Conservation (phyloP, 2,329 filamentous ascomycete genomes). For the Exophiala calicioides region DNA sequence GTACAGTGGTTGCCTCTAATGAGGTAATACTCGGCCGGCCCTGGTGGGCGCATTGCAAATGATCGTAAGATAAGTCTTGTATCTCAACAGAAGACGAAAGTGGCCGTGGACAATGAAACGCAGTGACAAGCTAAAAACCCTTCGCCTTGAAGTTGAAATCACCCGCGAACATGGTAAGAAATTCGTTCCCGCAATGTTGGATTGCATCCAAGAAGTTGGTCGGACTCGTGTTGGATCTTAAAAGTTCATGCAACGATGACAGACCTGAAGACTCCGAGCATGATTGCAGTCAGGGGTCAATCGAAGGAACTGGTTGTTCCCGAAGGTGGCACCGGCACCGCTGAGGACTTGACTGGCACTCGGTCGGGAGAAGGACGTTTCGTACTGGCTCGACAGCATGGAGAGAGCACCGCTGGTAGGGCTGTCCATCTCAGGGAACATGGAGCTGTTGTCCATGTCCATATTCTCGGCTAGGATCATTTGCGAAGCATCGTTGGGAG, state of each 20-base stretch:
- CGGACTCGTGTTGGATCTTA: not conserved
- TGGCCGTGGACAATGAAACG: too few relatives aligned
- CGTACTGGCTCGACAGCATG: slow-evolving; percentile 14
- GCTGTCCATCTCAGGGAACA: slow-evolving; percentile 1
- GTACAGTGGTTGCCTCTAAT: not conserved
- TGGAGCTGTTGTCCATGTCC: slow-evolving; percentile 9
- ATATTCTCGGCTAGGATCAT: slow-evolving; percentile 15
- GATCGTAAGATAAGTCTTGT: too few relatives aligned
- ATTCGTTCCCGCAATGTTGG: too few relatives aligned
- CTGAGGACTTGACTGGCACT: slow-evolving; percentile 17
- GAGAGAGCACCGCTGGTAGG: slow-evolving; percentile 6
- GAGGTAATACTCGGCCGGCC: slow-evolving; percentile 1
- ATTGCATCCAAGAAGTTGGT: not conserved
- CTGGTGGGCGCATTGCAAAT: too few relatives aligned
- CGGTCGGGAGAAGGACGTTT: slow-evolving; percentile 1
- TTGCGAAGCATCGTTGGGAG: slow-evolving; percentile 15
- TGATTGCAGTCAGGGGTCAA: slow-evolving; percentile 13
- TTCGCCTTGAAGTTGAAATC: too few relatives aligned
- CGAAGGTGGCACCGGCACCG: slow-evolving; percentile 13
- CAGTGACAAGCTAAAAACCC: too few relatives aligned
- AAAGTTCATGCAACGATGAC: slow-evolving; percentile 7
- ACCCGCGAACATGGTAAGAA: too few relatives aligned
- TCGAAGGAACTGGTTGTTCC: not conserved
- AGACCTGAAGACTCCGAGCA: not conserved
- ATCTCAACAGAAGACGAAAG: too few relatives aligned